These are phyloP conservation scores for Pharnaceum exiguum DNA, from an alignment of 148 eudicot species.

Conservation along the genomic window DNA sequence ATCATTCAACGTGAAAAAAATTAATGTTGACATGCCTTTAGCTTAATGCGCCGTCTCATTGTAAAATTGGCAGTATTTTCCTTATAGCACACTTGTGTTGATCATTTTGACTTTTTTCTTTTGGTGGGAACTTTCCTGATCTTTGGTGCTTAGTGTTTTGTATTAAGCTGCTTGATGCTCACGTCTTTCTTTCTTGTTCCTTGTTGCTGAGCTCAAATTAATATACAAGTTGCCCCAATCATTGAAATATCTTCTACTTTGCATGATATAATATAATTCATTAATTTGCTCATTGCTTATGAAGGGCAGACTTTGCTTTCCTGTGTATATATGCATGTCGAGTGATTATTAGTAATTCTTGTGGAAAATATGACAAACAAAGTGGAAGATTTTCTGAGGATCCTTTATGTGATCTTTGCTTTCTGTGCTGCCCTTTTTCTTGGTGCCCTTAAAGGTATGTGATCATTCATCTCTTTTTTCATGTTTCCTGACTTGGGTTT, in stretches of 20 bases:
- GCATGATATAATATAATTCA: not conserved
- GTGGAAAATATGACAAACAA: conserved; percentile 37
- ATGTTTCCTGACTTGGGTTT: not conserved
- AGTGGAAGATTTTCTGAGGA: conserved; percentile 37
- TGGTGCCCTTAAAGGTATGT: conserved; percentile 82
- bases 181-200: conserved; percentile 16
- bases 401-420: conserved; percentile 62
- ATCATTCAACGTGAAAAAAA: too few relatives aligned
- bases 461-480: conserved; percentile 10
- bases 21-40: too few relatives aligned
- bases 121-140: too few relatives aligned
- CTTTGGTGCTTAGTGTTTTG: too few relatives aligned
- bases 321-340: not conserved
- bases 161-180: conserved; percentile 18
- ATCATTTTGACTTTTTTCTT: too few relatives aligned
- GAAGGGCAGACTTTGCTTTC: not conserved
- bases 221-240: too few relatives aligned
- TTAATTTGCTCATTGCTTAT: too few relatives aligned
- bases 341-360: not conserved
- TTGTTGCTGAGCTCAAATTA: not conserved
- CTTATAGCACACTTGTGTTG: too few relatives aligned
- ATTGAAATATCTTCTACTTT: too few relatives aligned
- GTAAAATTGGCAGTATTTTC: too few relatives aligned
- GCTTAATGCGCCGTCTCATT: too few relatives aligned
- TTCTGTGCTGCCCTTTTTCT: conserved; percentile 72